Conservation (phyloP, 192 early-diverging fungal species). For the Backusella tuberculispora region DNA sequence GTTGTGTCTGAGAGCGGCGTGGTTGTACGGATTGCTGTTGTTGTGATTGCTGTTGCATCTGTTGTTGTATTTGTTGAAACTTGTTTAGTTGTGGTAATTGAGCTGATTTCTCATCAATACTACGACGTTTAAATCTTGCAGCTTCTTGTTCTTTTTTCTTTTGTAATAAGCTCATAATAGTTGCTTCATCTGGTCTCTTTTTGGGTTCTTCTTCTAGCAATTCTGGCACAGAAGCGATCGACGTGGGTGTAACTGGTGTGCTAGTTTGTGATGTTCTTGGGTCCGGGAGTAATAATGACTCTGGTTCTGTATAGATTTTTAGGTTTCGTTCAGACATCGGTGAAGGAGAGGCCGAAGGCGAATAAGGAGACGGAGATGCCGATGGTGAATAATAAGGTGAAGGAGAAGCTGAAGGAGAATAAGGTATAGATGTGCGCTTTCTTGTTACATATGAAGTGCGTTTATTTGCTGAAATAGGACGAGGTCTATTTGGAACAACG, state of each 20-base stretch:
- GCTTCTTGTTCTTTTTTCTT: slow-evolving; percentile 15
- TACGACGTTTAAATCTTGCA: slow-evolving; percentile 17
- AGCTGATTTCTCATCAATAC: slow-evolving; percentile 4
- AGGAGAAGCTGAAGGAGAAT: slow-evolving; percentile 8
- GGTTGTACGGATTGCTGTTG: slow-evolving; percentile 25
- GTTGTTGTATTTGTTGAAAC: slow-evolving; percentile 19
- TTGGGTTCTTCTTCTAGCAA: background rate
- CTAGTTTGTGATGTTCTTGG: background rate
- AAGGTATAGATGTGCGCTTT: slow-evolving; percentile 19
- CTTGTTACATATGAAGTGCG: slow-evolving; percentile 28
- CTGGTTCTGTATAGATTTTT: slow-evolving; percentile 19
- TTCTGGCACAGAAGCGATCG: slow-evolving; percentile 4
- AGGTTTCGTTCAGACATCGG: slow-evolving; percentile 14
- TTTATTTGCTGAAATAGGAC: slow-evolving; percentile 29
- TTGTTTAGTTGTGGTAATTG: slow-evolving; percentile 34
- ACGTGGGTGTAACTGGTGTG: slow-evolving; percentile 17
- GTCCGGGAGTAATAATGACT: background rate
- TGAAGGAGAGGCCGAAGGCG: slow-evolving; percentile 9
- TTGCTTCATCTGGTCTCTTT: background rate
- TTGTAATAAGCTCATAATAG: background rate
- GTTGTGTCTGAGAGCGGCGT: slow-evolving; percentile 25
- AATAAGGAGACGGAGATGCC: slow-evolving; percentile 9
- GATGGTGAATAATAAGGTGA: slow-evolving; percentile 13
- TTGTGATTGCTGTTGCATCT: slow-evolving; percentile 13
- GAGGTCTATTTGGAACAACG: slow-evolving; percentile 32